phyloP scores from a whole-genome alignment of 2,329 filamentous ascomycete genomes.

The Triangularia setosa region DNA sequence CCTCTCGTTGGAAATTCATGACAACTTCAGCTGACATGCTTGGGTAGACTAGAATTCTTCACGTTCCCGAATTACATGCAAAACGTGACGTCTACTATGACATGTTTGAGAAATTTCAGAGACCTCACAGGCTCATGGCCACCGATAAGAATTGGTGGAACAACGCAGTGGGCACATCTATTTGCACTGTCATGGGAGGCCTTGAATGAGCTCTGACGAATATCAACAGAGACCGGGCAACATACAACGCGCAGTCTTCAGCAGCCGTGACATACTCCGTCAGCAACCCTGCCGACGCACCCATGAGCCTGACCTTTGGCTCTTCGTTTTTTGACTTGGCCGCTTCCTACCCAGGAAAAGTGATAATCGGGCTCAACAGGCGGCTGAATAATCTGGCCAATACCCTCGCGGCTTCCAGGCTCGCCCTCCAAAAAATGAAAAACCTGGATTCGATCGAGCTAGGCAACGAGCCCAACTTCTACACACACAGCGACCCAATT shows the following conservation, averaged over 20 bases:
- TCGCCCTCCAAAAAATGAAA: constrained; percentile 29
- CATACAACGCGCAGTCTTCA: constrained; percentile 42
- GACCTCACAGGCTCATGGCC: constrained; percentile 48
- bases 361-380: constrained; percentile 52
- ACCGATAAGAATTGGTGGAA: constrained; percentile 55
- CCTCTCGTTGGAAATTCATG: no score
- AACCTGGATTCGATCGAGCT: constrained; percentile 53
- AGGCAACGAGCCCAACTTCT: constrained; percentile 55
- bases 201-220: neutral
- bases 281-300: constrained; percentile 43
- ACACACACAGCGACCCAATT: constrained; percentile 36
- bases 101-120: constrained; percentile 50
- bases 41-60: constrained; percentile 46
- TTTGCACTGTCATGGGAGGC: neutral
- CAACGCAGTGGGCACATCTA: constrained; percentile 40
- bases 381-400: constrained; percentile 50
- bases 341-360: constrained; percentile 43
- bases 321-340: constrained; percentile 50
- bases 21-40: neutral
- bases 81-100: constrained; percentile 46
- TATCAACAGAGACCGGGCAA: constrained; percentile 41
- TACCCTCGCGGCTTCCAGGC: constrained; percentile 48
- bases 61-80: constrained; percentile 52
- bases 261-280: constrained; percentile 51
- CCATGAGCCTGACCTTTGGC: constrained; percentile 47